Evolutionary conservation across 139 green algal species (phyloP).

Genomic region (Chlamydomonas sp.): DNA sequence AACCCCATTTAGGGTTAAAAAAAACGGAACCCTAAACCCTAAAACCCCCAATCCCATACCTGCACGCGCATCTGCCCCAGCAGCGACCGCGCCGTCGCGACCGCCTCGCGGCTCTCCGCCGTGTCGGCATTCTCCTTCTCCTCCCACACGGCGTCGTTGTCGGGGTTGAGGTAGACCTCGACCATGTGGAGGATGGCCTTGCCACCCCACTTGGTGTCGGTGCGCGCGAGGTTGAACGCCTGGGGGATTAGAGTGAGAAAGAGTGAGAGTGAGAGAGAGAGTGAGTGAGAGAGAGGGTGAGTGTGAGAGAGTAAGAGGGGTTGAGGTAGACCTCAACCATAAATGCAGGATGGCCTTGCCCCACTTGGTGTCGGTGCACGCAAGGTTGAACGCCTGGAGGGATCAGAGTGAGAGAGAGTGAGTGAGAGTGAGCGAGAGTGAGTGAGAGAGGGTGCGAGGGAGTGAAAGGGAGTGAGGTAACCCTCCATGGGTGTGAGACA

Average conservation of each 20-base stretch:
- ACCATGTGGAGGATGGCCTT: slow-evolving; percentile 63
- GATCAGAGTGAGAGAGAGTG: too few relatives aligned
- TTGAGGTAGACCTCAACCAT: slow-evolving; percentile 82
- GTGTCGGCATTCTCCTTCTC: slow-evolving; percentile 43
- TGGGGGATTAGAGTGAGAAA: too few relatives aligned
- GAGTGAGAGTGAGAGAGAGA: too few relatives aligned
- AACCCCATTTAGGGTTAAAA: neutral
- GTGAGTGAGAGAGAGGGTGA: too few relatives aligned
- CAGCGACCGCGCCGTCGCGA: slow-evolving; percentile 41
- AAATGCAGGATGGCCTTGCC: slow-evolving; percentile 45
- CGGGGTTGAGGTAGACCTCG: slow-evolving; percentile 73
- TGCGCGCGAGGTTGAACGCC: slow-evolving; percentile 53
- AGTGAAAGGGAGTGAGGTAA: slow-evolving; percentile 69
- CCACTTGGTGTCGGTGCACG: slow-evolving; percentile 56
- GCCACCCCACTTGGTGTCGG: slow-evolving; percentile 52
- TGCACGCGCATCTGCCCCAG: slow-evolving; percentile 40
- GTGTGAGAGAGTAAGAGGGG: too few relatives aligned
- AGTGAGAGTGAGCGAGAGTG: too few relatives aligned
- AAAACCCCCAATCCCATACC: neutral
- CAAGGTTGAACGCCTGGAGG: slow-evolving; percentile 55
- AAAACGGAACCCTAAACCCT: slow-evolving; percentile 1
- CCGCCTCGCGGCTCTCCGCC: slow-evolving; percentile 34
- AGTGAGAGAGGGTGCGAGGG: too few relatives aligned
- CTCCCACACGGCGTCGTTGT: slow-evolving; percentile 61
- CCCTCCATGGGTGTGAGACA: too few relatives aligned